These are phyloP conservation scores for Phoenix roebelenii DNA, from an alignment of 176 grass and related monocot genomes.

Conservation along the genomic window DNA sequence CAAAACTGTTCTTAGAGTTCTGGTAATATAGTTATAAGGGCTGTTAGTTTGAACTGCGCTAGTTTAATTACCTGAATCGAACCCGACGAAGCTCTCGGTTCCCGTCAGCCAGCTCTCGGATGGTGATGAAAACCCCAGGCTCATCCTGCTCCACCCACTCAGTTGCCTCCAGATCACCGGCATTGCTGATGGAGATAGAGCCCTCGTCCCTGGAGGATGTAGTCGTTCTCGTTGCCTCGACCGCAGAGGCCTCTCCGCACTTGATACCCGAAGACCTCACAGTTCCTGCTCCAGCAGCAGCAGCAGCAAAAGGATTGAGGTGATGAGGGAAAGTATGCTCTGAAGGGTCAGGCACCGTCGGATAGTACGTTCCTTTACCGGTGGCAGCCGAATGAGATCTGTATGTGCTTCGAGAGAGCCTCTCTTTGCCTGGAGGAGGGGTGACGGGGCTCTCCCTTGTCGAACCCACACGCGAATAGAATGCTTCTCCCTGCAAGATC, in stretches of 20 bases:
- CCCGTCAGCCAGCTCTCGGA: conserved; percentile 88
- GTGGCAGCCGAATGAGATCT: conserved; percentile 6
- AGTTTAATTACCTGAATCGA: conserved; percentile 49
- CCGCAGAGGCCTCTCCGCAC: not conserved
- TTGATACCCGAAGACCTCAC: conserved; percentile 14
- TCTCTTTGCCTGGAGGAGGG: conserved; percentile 29
- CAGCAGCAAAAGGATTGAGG: not conserved
- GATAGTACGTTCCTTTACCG: conserved; percentile 38
- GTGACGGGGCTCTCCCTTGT: conserved; percentile 42
- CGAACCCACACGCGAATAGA: conserved; percentile 59
- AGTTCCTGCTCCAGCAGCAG: not conserved
- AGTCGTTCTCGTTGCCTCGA: conserved; percentile 63
- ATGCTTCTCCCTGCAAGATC: conserved; percentile 63
- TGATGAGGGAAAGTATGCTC: conserved; percentile 60
- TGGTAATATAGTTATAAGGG: too few species aligned
- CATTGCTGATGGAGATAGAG: conserved; percentile 88
- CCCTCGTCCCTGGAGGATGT: conserved; percentile 83
- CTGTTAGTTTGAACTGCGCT: too few species aligned
- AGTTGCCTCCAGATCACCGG: conserved; percentile 53
- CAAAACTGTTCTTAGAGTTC: too few species aligned
- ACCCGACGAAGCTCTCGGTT: conserved; percentile 84
- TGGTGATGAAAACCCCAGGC: conserved; percentile 91
- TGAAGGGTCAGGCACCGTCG: conserved; percentile 57
- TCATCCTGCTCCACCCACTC: conserved; percentile 95
- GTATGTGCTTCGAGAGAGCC: conserved; percentile 17